Evolutionary conservation across 2,329 filamentous ascomycete species (phyloP), one percentile per base, ranked within the genome.

Genomic region (Aspergillus candidus): DNA sequence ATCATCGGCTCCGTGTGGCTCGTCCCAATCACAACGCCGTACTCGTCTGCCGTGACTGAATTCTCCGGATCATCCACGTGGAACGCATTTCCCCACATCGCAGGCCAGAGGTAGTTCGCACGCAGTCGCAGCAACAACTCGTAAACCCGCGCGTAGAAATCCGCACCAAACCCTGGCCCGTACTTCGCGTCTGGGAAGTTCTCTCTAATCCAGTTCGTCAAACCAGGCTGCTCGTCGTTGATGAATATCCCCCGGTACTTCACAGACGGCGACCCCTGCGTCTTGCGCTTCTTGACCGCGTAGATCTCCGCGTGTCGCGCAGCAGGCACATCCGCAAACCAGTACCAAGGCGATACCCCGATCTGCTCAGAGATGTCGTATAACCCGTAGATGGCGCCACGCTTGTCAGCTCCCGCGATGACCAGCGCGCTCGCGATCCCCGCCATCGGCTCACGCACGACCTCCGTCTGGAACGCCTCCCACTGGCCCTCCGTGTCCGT

Each of bases 71-170:
- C 84, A 48, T 88, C 85, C 1, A 86, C 76, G 57, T 82, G 79
- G 56, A 88, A 85, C 74, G 86, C 86, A 50, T 75, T 77, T 5
- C 75, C 77, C 85, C 84, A 88, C 59, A 79, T 72, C 1, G 83
- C 77, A 0, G 84, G 85, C 84, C 85, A 88, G 39, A 88, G 69
- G 56, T 87, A 88, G 62, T 88, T 88, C 12, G 84, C 84, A 32
- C 79, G 75, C 22, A 85, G 72, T 6, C 85, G 75, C 5, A 88
- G 75, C 1, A 88, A 67, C 1, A 88, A 70, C 66, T 88, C 85
- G 49, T 86, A 87, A 14, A 88, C 78, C 14, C 77, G 75, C 4
- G 75, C 68, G 63, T 88, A 86, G 61, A 88, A 86, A 4, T 77
- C 73, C n/a, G 76, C 70, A 44, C 78, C 78, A 44, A 62, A 71